A percentile compares a stretch with the other conserved stretches of the same genome.
Conservation (phyloP, 345 rosid genomes). For the Cardamine occulta region DNA sequence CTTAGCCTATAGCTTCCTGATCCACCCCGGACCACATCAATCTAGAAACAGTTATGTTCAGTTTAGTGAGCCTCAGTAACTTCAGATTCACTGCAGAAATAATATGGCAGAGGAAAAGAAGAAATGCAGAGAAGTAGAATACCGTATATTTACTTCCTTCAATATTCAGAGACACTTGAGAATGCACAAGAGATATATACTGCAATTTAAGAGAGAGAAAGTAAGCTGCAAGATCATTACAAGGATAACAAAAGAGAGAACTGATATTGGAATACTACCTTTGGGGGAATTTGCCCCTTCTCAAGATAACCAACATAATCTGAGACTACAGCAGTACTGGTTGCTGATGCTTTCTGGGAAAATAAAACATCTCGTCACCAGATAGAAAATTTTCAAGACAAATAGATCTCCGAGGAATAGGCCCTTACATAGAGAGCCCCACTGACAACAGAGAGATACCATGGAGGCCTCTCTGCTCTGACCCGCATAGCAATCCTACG, state of each 20-base stretch:
- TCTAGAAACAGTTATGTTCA: constrained; percentile 49
- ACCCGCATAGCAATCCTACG: constrained; percentile 99
- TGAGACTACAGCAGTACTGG: constrained; percentile 94
- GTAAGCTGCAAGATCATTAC: constrained; percentile 30
- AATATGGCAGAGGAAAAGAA: constrained; percentile 8
- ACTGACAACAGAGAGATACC: constrained; percentile 99
- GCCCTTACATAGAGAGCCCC: constrained; percentile 91
- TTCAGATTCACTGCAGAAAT: neutral
- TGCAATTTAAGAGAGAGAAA: constrained; percentile 49
- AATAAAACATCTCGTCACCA: constrained; percentile 27
- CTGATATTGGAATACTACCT: constrained; percentile 56
- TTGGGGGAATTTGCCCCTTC: constrained; percentile 99
- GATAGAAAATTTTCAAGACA: constrained; percentile 16
- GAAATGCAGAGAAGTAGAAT: constrained; percentile 26
- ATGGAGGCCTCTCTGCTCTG: constrained; percentile 98
- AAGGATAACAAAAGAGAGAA: neutral
- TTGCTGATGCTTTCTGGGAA: constrained; percentile 92
- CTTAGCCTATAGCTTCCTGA: constrained; percentile 88
- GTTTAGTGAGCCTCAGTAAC: constrained; percentile 11
- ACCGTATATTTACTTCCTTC: constrained; percentile 99
- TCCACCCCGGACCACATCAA: constrained; percentile 93
- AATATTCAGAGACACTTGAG: constrained; percentile 95
- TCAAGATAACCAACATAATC: constrained; percentile 98
- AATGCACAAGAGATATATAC: constrained; percentile 96
- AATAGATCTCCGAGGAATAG: constrained; percentile 23